Evolutionary conservation across 805 yeast genomes (phyloP).

Genomic region (Myxozyma neotropica): DNA sequence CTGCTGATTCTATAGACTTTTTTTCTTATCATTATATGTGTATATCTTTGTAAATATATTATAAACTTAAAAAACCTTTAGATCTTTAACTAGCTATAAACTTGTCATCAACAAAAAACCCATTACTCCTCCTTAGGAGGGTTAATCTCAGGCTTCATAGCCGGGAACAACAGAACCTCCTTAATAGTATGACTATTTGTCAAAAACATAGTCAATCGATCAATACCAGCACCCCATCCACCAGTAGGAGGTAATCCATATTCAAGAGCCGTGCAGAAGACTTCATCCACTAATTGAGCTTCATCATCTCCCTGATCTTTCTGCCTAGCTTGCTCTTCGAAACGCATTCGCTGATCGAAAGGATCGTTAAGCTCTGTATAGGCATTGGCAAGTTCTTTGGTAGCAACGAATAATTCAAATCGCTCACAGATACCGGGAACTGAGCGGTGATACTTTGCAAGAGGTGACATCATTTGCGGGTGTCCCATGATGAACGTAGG

Average conservation of each 20-base stretch:
- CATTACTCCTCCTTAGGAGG: conserved; percentile 17
- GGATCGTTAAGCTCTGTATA: conserved; percentile 99
- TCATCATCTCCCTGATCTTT: conserved; percentile 99
- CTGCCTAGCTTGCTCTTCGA: conserved; percentile 98
- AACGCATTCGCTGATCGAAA: conserved; percentile 95
- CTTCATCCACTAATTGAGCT: conserved; percentile 95
- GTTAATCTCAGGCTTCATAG: conserved; percentile 84
- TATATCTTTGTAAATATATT: too few relatives aligned
- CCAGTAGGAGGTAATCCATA: conserved; percentile 99
- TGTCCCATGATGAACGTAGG: conserved; percentile 98
- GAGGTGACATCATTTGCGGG: conserved; percentile 99
- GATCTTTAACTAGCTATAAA: too few relatives aligned
- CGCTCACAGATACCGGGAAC: conserved; percentile 96
- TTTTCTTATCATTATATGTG: too few relatives aligned
- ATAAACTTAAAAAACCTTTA: too few relatives aligned
- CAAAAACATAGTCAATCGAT: conserved; percentile 96
- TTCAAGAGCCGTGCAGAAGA: conserved; percentile 96
- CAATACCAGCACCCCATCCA: conserved; percentile 99
- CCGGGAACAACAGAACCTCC: conserved; percentile 97
- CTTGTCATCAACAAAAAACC: too few relatives aligned
- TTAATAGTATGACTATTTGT: conserved; percentile 95
- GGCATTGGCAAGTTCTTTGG: conserved; percentile 97
- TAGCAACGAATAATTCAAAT: conserved; percentile 97
- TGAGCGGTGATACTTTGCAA: conserved; percentile 93
- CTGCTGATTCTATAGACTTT: too few relatives aligned